Conservation (phyloP, 441 rosid species). For the Populus hybrid region DNA sequence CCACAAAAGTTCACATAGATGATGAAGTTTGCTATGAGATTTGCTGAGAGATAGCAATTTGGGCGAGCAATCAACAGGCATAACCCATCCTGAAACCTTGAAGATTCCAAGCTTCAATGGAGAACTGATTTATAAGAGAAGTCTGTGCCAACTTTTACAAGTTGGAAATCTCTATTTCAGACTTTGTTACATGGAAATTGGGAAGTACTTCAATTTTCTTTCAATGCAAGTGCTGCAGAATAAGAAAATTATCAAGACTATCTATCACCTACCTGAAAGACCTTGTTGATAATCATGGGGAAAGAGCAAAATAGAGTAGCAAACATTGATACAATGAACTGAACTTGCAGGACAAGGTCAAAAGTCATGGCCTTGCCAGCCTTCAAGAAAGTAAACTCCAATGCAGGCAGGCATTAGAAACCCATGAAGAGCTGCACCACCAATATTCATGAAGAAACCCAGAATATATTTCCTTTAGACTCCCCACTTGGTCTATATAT, state of each 20-base stretch:
- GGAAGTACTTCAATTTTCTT: neutral
- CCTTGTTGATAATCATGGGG: slow-evolving; percentile 19
- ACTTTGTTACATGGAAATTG: neutral
- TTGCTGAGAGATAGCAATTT: neutral
- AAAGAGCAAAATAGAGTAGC: slow-evolving; percentile 19
- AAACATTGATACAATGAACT: slow-evolving; percentile 19
- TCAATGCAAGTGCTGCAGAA: neutral
- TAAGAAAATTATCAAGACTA: neutral
- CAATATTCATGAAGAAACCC: slow-evolving; percentile 18
- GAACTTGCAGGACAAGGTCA: slow-evolving; percentile 23
- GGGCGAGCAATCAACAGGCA: neutral
- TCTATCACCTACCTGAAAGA: slow-evolving; percentile 12
- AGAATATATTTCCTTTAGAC: slow-evolving; percentile 11
- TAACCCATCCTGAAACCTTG: neutral
- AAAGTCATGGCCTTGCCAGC: slow-evolving; percentile 11
- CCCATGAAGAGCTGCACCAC: slow-evolving; percentile 23
- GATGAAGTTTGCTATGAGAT: neutral
- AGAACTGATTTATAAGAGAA: neutral
- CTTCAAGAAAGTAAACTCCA: slow-evolving; percentile 16
- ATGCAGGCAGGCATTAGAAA: slow-evolving; percentile 10
- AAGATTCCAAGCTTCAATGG: neutral
- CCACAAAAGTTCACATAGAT: neutral
- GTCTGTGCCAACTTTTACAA: neutral
- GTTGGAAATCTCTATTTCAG: neutral
- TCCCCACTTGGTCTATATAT: slow-evolving; percentile 10